Evolutionary conservation across 306 rosid species (phyloP).

Genomic region (Gastrolobium bilobum): DNA sequence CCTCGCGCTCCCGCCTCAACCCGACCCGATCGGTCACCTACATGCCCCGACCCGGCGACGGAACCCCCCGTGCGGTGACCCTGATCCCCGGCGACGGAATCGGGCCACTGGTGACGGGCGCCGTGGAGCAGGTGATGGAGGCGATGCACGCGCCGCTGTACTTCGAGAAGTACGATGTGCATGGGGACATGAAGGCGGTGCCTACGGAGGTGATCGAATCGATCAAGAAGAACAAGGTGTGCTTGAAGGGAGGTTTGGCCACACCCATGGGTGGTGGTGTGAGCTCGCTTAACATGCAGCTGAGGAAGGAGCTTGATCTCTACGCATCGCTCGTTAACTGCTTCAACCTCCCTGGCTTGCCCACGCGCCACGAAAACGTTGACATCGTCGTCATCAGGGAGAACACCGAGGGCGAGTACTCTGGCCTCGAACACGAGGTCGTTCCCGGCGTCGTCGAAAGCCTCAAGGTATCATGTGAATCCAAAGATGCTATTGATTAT

Average conservation of each 20-base stretch:
- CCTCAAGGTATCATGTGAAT: conserved; percentile 68
- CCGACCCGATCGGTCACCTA: conserved; percentile 74
- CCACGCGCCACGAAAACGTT: conserved; percentile 77
- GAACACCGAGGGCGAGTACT: conserved; percentile 89
- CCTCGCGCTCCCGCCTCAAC: conserved; percentile 32
- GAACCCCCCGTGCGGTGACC: conserved; percentile 75
- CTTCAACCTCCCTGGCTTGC: conserved; percentile 77
- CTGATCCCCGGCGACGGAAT: conserved; percentile 89
- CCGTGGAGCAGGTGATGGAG: conserved; percentile 90
- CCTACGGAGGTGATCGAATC: conserved; percentile 82
- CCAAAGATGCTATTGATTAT: neutral
- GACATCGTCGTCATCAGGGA: conserved; percentile 90
- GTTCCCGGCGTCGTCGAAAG: conserved; percentile 96
- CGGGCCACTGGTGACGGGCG: conserved; percentile 80
- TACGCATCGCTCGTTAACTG: conserved; percentile 92
- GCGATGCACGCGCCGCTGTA: conserved; percentile 86
- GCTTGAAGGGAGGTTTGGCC: conserved; percentile 82
- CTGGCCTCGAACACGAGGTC: conserved; percentile 92
- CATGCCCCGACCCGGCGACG: conserved; percentile 93
- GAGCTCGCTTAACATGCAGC: conserved; percentile 79
- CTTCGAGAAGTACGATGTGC: conserved; percentile 78
- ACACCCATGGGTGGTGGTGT: conserved; percentile 93
- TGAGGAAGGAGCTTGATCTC: conserved; percentile 89
- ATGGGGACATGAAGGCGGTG: conserved; percentile 71
- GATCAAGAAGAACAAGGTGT: conserved; percentile 83